A percentile compares a stretch with the other conserved stretches of the same genome.
phyloP scores from a whole-genome alignment of 768 basidiomycete genomes.

The Phylloporus sp. region DNA sequence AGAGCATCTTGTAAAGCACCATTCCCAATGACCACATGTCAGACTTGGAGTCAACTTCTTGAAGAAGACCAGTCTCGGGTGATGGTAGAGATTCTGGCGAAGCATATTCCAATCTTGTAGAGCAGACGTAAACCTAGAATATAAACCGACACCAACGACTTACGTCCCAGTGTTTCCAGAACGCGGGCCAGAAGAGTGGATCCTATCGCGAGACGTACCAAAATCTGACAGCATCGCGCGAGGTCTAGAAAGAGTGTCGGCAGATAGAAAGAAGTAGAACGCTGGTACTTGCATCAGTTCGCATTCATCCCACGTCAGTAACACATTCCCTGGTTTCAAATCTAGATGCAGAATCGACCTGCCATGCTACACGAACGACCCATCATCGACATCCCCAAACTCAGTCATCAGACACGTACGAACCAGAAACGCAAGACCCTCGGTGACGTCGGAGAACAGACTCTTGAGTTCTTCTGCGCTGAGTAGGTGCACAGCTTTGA shows the following conservation, averaged over 20 bases:
- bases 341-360: constrained; percentile 89
- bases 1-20: constrained; percentile 90
- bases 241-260: constrained; percentile 47
- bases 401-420: constrained; percentile 19
- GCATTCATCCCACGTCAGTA: constrained; percentile 89
- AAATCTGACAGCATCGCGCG: constrained; percentile 95
- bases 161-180: constrained; percentile 96
- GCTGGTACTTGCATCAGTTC: constrained; percentile 58
- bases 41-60: constrained; percentile 77
- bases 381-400: constrained; percentile 7
- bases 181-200: constrained; percentile 60
- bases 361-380: constrained; percentile 52
- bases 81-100: constrained; percentile 84
- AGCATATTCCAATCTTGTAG: constrained; percentile 71
- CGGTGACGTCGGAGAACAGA: constrained; percentile 79
- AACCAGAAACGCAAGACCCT: constrained; percentile 86
- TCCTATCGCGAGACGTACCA: constrained; percentile 90
- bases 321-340: constrained; percentile 90
- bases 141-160: constrained; percentile 30
- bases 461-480: constrained; percentile 81
- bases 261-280: neutral
- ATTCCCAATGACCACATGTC: constrained; percentile 99
- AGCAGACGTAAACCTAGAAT: neutral
- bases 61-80: constrained; percentile 58
- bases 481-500: constrained; percentile 79